A percentile compares a stretch with the other conserved stretches of the same genome.
Conservation (phyloP, 2,329 filamentous ascomycete genomes). For the Epichloe bromicola region DNA sequence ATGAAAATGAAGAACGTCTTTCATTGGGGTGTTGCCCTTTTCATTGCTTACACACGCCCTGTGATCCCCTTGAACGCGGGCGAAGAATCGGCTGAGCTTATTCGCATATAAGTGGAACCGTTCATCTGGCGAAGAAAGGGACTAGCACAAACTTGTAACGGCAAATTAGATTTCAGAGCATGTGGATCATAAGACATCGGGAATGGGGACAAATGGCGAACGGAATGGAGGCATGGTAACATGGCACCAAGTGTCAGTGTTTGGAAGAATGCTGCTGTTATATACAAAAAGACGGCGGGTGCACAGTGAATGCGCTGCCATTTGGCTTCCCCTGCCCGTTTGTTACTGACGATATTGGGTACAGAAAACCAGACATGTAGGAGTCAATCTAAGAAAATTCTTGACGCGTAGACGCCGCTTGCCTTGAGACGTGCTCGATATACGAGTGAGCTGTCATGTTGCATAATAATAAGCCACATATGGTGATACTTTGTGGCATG, state of each 20-base stretch:
- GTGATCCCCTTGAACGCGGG: background rate
- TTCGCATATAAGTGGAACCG: background rate
- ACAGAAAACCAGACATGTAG: background rate
- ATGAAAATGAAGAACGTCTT: conserved; percentile 11
- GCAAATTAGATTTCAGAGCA: background rate
- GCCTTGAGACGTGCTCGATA: background rate
- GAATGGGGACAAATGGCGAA: background rate
- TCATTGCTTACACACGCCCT: too few species aligned
- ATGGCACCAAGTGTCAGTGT: background rate
- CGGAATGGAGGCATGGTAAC: background rate
- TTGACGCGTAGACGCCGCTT: background rate
- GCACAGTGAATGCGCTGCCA: background rate
- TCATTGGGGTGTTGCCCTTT: background rate
- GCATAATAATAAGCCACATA: background rate
- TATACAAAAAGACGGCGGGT: background rate
- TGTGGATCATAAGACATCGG: background rate
- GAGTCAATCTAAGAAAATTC: background rate
- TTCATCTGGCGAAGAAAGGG: background rate
- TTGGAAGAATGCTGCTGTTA: background rate
- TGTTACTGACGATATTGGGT: background rate
- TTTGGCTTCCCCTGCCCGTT: background rate
- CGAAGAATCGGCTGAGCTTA: background rate
- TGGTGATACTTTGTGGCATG: background rate
- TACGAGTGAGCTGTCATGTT: background rate
- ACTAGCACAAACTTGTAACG: background rate